Conservation (phyloP, 306 rosid genomes). For the Vicia sativa region DNA sequence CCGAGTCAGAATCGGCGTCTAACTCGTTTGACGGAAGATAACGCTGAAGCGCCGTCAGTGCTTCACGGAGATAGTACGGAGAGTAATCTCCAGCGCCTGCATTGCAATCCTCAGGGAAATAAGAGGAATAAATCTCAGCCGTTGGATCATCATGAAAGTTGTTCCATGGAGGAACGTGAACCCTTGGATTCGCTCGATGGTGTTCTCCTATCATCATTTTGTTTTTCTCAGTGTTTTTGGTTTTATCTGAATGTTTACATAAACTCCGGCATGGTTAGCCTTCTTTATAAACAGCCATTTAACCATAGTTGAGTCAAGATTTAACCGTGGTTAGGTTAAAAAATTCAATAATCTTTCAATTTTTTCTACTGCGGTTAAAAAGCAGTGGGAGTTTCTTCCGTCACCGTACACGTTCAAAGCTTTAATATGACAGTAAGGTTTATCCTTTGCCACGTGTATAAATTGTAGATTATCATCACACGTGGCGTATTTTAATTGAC, state of each 20-base stretch:
- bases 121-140: constrained; percentile 53
- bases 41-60: constrained; percentile 64
- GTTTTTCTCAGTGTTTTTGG: background rate
- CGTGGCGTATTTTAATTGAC: constrained; percentile 10
- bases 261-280: constrained; percentile 42
- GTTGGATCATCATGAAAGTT: constrained; percentile 55
- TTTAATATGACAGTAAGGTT: constrained; percentile 21
- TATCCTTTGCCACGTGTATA: constrained; percentile 24
- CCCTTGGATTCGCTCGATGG: constrained; percentile 66
- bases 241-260: constrained; percentile 40
- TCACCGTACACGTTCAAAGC: background rate
- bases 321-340: constrained; percentile 54
- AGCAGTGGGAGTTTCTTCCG: constrained; percentile 9
- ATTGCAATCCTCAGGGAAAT: constrained; percentile 48
- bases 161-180: constrained; percentile 74
- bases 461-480: background rate
- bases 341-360: constrained; percentile 30
- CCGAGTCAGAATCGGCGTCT: constrained; percentile 63
- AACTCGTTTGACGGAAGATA: constrained; percentile 61
- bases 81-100: constrained; percentile 57
- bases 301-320: constrained; percentile 42
- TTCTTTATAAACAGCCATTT: constrained; percentile 51
- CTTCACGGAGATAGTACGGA: constrained; percentile 60
- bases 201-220: constrained; percentile 81
- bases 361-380: constrained; percentile 52